A percentile compares a stretch with the other conserved stretches of the same genome.
These are phyloP conservation scores for Gossypium thurberi DNA, from an alignment of 345 rosid species.

Conservation along the genomic window DNA sequence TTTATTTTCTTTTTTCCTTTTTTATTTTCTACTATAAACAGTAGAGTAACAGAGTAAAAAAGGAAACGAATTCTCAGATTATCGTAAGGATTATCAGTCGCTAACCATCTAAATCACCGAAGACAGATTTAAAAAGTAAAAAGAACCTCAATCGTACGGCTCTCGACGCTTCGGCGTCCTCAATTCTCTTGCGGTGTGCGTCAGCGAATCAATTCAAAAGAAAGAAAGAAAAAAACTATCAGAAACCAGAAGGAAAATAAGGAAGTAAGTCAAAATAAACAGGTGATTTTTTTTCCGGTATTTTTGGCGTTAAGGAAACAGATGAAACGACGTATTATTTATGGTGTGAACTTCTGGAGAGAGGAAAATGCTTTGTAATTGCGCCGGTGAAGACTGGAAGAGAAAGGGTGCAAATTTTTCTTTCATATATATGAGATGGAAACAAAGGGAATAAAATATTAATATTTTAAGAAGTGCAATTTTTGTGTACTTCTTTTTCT, in stretches of 20 bases:
- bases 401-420: background rate
- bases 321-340: background rate
- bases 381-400: background rate
- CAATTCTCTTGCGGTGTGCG: background rate
- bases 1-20: background rate
- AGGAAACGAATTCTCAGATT: constrained; percentile 3
- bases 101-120: constrained; percentile 11
- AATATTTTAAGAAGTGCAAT: background rate
- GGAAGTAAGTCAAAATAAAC: background rate
- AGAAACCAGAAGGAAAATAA: background rate
- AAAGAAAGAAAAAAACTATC: background rate
- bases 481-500: background rate
- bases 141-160: constrained; percentile 6
- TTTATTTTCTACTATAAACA: constrained; percentile 2
- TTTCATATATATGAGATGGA: background rate
- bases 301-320: background rate
- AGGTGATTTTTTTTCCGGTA: background rate
- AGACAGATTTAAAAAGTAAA: background rate
- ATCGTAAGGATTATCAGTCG: background rate
- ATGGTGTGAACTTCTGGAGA: background rate
- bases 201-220: background rate
- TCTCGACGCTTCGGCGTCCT: background rate
- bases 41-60: background rate
- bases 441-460: background rate
- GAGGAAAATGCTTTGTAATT: background rate